A percentile compares a stretch with the other conserved stretches of the same genome.
Conservation (phyloP, 176 grass and related monocot species). For the Cenchrus purpureus region DNA sequence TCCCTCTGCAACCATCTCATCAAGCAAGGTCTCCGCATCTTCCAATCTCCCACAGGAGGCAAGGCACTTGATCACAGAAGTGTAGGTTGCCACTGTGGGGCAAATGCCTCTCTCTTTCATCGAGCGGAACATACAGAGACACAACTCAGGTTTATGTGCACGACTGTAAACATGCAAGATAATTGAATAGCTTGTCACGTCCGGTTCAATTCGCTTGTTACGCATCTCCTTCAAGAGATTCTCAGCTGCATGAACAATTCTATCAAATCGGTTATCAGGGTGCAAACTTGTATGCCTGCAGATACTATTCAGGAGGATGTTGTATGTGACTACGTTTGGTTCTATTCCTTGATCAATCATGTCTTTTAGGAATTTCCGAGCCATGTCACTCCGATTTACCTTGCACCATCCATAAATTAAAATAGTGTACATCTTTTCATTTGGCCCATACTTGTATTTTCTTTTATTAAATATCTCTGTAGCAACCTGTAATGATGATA, state of each 20-base stretch:
- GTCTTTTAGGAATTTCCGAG: constrained; percentile 75
- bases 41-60: constrained; percentile 84
- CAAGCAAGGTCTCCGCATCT: constrained; percentile 69
- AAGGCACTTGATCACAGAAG: constrained; percentile 90
- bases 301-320: constrained; percentile 89
- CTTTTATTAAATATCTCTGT: constrained; percentile 94
- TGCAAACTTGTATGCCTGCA: constrained; percentile 91
- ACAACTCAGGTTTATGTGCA: constrained; percentile 88
- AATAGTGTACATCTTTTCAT: constrained; percentile 84
- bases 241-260: constrained; percentile 74
- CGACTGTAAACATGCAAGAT: constrained; percentile 94
- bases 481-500: constrained; percentile 62
- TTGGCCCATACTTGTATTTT: constrained; percentile 82
- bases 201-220: constrained; percentile 77
- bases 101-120: constrained; percentile 86
- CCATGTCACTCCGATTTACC: constrained; percentile 68
- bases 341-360: constrained; percentile 83
- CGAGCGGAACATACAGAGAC: constrained; percentile 68
- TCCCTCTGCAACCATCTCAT: constrained; percentile 74
- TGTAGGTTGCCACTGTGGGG: constrained; percentile 87
- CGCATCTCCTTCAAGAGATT: constrained; percentile 76
- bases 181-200: constrained; percentile 87
- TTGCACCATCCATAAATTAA: constrained; percentile 96
- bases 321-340: constrained; percentile 90
- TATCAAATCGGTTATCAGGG: constrained; percentile 87